phyloP scores from a whole-genome alignment of 805 yeast species.

The Starmerella stigmatis region DNA sequence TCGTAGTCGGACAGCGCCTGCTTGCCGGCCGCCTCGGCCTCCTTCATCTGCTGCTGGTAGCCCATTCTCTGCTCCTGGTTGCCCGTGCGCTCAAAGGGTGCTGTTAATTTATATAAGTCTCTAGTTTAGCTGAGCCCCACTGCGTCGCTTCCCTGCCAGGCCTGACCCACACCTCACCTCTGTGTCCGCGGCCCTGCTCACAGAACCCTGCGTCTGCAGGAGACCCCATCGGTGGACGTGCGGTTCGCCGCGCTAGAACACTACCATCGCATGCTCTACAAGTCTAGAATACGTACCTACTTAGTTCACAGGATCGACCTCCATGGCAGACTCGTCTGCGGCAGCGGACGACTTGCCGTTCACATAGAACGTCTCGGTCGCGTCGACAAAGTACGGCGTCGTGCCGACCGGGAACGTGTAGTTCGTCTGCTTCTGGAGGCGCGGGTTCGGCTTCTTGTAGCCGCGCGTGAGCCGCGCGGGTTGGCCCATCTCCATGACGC shows the following conservation, averaged over 20 bases:
- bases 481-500: slow-evolving; percentile 87
- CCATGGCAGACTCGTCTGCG: slow-evolving; percentile 51
- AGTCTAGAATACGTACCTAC: too few species aligned
- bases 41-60: slow-evolving; percentile 4
- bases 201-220: too few species aligned
- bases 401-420: slow-evolving; percentile 88
- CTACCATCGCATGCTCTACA: too few species aligned
- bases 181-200: not conserved
- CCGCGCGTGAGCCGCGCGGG: slow-evolving; percentile 71
- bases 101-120: not conserved
- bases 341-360: slow-evolving; percentile 39
- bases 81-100: not conserved
- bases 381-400: slow-evolving; percentile 65
- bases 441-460: slow-evolving; percentile 80
- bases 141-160: not conserved
- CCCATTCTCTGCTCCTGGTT: not conserved
- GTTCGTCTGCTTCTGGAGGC: slow-evolving; percentile 68
- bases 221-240: too few species aligned
- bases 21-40: slow-evolving; percentile 4
- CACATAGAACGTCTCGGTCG: slow-evolving; percentile 38
- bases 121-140: not conserved
- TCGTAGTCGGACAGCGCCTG: slow-evolving; percentile 5
- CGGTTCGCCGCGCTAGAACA: too few species aligned
- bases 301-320: slow-evolving; percentile 36
- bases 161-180: not conserved